Evolutionary conservation across 106 monocot genomes (phyloP).

Genomic region (Dendrobium catenatum): DNA sequence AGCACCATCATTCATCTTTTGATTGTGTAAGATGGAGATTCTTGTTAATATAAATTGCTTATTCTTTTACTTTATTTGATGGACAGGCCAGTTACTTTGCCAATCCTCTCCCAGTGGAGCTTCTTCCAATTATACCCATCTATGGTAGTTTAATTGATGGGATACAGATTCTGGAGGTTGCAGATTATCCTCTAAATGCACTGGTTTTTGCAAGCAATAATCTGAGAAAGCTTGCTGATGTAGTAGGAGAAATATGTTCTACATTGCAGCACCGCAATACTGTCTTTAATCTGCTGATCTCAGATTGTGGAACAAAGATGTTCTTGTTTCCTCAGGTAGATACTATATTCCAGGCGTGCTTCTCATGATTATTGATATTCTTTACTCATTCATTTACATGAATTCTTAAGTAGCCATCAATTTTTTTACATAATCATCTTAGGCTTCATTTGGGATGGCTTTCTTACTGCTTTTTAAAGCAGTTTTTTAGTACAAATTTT

Average conservation of each 20-base stretch:
- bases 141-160: slow-evolving; percentile 15
- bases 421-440: background rate
- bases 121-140: slow-evolving; percentile 22
- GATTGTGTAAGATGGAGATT: no score
- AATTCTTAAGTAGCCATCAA: background rate
- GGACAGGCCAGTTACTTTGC: slow-evolving; percentile 62
- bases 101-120: slow-evolving; percentile 48
- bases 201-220: slow-evolving; percentile 39
- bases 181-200: slow-evolving; percentile 49
- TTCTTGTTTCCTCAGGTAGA: slow-evolving; percentile 76
- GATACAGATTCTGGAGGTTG: slow-evolving; percentile 31
- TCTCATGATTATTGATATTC: no score
- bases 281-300: slow-evolving; percentile 47
- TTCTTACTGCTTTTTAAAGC: no score
- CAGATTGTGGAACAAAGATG: slow-evolving; percentile 51
- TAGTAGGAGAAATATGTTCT: slow-evolving; percentile 43
- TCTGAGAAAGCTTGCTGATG: slow-evolving; percentile 16
- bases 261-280: slow-evolving; percentile 18
- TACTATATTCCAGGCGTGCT: background rate
- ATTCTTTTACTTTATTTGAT: background rate
- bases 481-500: no score
- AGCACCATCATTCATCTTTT: no score
- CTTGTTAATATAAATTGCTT: background rate
- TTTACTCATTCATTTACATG: background rate
- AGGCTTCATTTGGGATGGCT: no score